A percentile compares a stretch with the other conserved stretches of the same genome.
These are phyloP conservation scores for Phytophthora palmivora DNA, from an alignment of 352 stramenopile genomes.

Conservation along the genomic window DNA sequence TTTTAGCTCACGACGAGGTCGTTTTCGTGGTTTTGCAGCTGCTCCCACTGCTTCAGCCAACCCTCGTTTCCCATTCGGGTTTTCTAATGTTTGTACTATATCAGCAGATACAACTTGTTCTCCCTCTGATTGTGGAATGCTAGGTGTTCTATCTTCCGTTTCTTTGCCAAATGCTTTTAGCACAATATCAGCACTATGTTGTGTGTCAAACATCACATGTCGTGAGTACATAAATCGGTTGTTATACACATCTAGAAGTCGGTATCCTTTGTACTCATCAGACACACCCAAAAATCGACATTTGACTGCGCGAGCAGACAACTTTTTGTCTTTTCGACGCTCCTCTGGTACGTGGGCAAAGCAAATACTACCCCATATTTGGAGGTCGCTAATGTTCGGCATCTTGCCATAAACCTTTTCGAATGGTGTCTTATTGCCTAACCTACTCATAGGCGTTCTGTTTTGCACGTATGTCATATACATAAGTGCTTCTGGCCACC, in stretches of 20 bases:
- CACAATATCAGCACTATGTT: not conserved
- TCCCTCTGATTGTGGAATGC: no score
- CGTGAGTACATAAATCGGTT: conserved; percentile 3
- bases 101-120: no score
- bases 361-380: not conserved
- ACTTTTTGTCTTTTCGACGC: not conserved
- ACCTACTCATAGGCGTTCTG: no score
- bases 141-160: conserved; percentile 1
- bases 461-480: no score
- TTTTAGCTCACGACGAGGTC: not conserved
- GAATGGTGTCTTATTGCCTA: no score
- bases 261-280: not conserved
- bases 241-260: not conserved
- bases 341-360: conserved; percentile 9
- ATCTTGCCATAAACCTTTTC: no score
- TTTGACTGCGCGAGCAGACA: conserved; percentile 7
- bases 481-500: no score
- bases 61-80: not conserved
- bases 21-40: not conserved
- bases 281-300: not conserved
- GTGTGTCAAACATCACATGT: not conserved
- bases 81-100: no score
- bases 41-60: conserved; percentile 4
- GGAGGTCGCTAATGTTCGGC: not conserved
- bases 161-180: conserved; percentile 3